A percentile compares a stretch with the other conserved stretches of the same genome.
phyloP scores from a whole-genome alignment of 202 grass and related monocot genomes.

The Setaria viridis region DNA sequence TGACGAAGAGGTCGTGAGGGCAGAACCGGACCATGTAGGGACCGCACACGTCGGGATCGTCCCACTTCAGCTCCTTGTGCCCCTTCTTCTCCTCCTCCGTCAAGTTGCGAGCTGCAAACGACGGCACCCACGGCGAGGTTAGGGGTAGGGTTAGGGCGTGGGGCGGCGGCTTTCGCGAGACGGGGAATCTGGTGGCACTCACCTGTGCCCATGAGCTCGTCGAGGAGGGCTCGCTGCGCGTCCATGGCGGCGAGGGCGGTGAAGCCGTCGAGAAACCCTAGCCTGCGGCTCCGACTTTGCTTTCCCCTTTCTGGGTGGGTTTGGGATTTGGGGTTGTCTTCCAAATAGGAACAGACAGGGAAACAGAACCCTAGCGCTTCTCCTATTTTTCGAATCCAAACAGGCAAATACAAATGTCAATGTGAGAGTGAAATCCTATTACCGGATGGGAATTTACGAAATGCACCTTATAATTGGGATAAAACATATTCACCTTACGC shows the following conservation, averaged over 20 bases:
- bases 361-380: neutral
- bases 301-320: neutral
- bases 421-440: neutral
- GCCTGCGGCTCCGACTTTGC: neutral
- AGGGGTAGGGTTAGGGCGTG: neutral
- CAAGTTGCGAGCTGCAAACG: slow-evolving; percentile 70
- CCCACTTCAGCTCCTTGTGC: slow-evolving; percentile 84
- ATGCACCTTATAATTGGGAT: neutral
- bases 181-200: neutral
- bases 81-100: slow-evolving; percentile 89
- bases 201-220: slow-evolving; percentile 93
- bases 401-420: neutral
- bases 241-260: slow-evolving; percentile 62
- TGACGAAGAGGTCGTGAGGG: slow-evolving; percentile 90
- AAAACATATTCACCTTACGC: neutral
- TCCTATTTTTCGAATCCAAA: neutral
- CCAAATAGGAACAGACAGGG: neutral
- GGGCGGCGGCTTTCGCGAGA: neutral
- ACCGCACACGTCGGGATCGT: slow-evolving; percentile 84
- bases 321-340: neutral
- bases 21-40: slow-evolving; percentile 85
- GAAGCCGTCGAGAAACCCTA: slow-evolving; percentile 48
- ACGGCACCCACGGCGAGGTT: slow-evolving; percentile 6
- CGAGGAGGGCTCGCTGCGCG: slow-evolving; percentile 87
- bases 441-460: neutral